Evolutionary conservation across 768 basidiomycete species (phyloP).

Genomic region (Dacryopinax primogenitus): DNA sequence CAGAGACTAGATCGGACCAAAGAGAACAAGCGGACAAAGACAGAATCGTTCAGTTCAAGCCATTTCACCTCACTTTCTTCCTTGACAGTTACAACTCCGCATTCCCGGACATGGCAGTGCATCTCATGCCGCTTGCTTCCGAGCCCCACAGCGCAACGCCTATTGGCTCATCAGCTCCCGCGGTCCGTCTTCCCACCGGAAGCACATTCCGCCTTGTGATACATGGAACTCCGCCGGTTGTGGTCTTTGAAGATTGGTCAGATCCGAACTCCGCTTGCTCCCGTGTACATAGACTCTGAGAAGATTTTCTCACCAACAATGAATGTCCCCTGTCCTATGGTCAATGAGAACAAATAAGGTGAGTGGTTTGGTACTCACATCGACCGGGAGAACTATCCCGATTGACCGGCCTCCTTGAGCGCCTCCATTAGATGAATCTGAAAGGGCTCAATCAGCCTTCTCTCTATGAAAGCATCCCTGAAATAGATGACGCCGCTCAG

Average conservation of each 20-base stretch:
- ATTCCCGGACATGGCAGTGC: neutral
- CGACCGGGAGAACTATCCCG: too few relatives aligned
- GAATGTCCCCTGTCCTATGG: too few relatives aligned
- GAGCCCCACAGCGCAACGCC: neutral
- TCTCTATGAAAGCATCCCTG: neutral
- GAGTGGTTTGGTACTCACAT: too few relatives aligned
- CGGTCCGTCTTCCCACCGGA: neutral
- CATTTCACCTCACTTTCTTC: neutral
- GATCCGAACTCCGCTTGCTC: neutral
- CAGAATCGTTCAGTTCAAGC: neutral
- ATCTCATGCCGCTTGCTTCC: neutral
- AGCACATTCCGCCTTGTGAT: neutral
- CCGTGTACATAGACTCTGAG: neutral
- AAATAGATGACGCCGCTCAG: neutral
- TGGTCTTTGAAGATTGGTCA: neutral
- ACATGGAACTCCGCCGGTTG: neutral
- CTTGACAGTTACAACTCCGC: neutral
- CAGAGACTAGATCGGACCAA: neutral
- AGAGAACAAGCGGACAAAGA: neutral
- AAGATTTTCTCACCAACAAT: neutral
- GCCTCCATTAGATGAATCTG: too few relatives aligned
- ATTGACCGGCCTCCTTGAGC: too few relatives aligned
- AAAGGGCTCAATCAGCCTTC: too few relatives aligned
- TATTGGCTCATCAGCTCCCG: neutral
- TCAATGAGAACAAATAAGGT: too few relatives aligned